Evolutionary conservation across 805 yeast genomes (phyloP), one percentile per base, ranked within the genome.

Genomic region (Candida xyloterini): DNA sequence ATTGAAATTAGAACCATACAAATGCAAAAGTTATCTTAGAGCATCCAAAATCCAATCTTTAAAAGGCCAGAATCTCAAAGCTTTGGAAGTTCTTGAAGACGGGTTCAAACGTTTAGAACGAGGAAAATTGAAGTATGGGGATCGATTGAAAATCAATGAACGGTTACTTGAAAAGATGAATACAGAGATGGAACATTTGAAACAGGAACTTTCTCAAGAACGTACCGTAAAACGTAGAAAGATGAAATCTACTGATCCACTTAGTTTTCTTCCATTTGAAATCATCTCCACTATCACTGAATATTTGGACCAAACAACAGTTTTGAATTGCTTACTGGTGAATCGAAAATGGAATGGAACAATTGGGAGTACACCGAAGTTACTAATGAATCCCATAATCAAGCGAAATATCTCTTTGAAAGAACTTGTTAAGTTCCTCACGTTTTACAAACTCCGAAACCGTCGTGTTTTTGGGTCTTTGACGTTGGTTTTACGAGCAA

Each of bases 21-120:
- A 71, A 13, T 71, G 76, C 52, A 74, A 73, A 51, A 78, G 77
- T 1, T 74, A 74, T 46, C 55, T 76, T 26, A 50, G 81, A 25
- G 53, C 58, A 3, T 66, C 70, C 2, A 75, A 73, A 47, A 44
- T 73, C 3, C 50, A 63, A 15, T 10, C 44, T 16, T 37, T 43
- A 8, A 39, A 52, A 27, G 57, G 57, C 1, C 49, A 60, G 15
- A 51, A 62, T 3, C 21, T 47, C 1, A 68, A 66, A 14, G 71
- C 78, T 2, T 65, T 62, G 43, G 57, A 59, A 27, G 49, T 52
- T 1, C 56, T 65, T 36, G 67, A 65, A 34, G 43, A 48, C 21
- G 79, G 78, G 0, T 30, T 70, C 3, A 56, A 58, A 33, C 53
- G 50, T n/a, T 63, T 74, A 7, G 62, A 61, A 16, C 45, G 43